Evolutionary conservation across 192 early-diverging fungal species (phyloP).

Genomic region (Backusella luteola): DNA sequence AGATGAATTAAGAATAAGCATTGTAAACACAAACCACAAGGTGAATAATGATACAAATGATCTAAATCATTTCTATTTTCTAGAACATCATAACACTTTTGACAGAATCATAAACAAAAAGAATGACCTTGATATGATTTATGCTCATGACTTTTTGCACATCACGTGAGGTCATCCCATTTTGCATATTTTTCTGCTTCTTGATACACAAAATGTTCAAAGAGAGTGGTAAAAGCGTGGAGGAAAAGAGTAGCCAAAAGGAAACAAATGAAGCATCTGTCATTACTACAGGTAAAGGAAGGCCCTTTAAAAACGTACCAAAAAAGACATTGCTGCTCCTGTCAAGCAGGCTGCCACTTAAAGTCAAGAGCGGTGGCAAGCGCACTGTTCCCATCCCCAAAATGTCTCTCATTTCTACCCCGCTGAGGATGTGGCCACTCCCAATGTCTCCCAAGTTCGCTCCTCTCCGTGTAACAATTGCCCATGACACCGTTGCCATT

Average conservation of each 20-base stretch:
- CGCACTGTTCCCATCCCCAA: constrained; percentile 58
- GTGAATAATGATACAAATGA: not conserved
- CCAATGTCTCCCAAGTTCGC: constrained; percentile 70
- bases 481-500: constrained; percentile 95
- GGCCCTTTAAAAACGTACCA: not conserved
- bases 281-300: not conserved
- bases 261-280: not conserved
- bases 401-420: constrained; percentile 79
- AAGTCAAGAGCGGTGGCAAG: constrained; percentile 72
- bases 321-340: not conserved
- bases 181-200: too few species aligned
- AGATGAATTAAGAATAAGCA: not conserved
- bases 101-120: not conserved
- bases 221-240: not conserved
- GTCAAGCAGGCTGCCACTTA: constrained; percentile 47
- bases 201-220: not conserved
- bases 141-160: not conserved
- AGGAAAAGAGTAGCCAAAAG: not conserved
- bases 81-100: not conserved
- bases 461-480: constrained; percentile 86
- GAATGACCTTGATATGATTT: not conserved
- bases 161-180: too few species aligned
- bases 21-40: not conserved
- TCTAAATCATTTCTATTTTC: not conserved
- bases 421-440: constrained; percentile 40